phyloP scores from a whole-genome alignment of 306 rosid genomes.

The Ormosia emarginata region DNA sequence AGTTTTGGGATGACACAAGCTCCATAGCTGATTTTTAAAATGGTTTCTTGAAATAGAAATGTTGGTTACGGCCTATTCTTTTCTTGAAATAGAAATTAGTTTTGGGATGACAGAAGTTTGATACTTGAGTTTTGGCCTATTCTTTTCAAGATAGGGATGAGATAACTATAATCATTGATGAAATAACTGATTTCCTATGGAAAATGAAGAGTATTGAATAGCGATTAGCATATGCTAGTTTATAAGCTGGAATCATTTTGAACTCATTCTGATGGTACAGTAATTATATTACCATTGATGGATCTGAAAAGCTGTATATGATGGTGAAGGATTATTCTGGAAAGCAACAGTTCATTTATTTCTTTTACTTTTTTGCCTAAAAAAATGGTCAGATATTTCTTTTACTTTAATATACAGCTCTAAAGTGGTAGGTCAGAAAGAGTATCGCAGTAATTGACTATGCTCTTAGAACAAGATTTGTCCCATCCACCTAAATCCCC shows the following conservation, averaged over 20 bases:
- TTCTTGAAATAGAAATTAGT: neutral
- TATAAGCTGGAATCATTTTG: neutral
- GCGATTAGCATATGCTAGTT: neutral
- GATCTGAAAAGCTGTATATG: constrained; percentile 31
- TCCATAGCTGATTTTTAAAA: neutral
- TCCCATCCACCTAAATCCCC: neutral
- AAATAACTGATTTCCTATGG: neutral
- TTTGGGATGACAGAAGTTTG: no score
- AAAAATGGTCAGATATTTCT: constrained; percentile 14
- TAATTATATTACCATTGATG: neutral
- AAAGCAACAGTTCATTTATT: constrained; percentile 32
- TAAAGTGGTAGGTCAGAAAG: constrained; percentile 31
- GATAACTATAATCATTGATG: neutral
- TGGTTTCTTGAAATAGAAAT: neutral
- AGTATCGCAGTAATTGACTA: neutral
- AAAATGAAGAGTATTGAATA: neutral
- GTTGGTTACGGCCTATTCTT: neutral
- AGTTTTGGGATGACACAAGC: neutral
- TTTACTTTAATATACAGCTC: constrained; percentile 37
- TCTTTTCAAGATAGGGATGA: neutral
- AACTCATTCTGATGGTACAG: neutral
- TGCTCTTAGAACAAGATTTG: constrained; percentile 36
- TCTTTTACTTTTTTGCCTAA: neutral
- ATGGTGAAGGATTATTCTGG: constrained; percentile 37
- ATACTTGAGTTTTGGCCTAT: neutral